Base-by-base conservation (phyloP, 1,284 basidiomycete species). In the Sanguinoderma infundibulare region DNA sequence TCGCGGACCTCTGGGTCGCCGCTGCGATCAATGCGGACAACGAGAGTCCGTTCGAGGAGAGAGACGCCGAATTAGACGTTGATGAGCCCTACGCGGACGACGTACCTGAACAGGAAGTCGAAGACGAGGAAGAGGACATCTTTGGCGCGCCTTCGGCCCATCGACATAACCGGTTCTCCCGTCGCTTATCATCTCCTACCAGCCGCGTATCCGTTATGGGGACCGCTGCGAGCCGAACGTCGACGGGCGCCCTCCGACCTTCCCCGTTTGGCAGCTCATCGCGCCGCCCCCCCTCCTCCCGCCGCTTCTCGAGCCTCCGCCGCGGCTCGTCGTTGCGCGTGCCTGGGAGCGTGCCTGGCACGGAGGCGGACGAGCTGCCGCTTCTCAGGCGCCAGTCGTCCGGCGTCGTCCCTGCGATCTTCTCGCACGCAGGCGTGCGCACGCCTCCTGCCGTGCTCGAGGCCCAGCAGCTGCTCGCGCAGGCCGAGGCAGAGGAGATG, bases 1-100 rank as follows among this genome's bases (percentile, higher is more conserved):
- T 97, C 67, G 91, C 93, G 5, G 95, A 96, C 76, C 79, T 97
- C 15, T 97, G 95, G 95, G 92, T 97, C 61, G 94, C 95, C 10
- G 90, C 94, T 24, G 95, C 95, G 3, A 94, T 95, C 79, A 94
- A 94, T 62, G 92, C 88, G 9, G 95, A 96, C 68, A 92, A 92
- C 68, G 91, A 93, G 65, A 86, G 92, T 63, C 84, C 86, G 3
- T 90, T 90, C 65, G 86, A 87, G 69, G 68, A 70, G 38, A 75
- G 75, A 20, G 71, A 72, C 42, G 69, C 67, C 17, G 67, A 70
- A 49, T 66, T 67, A n/a, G 71, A 66, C 7, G 59, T 62, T 8
- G 62, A 51, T 28, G 65, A 60, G 38, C 14, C 53, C 12, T 50
- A 46, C 20, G 38, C 28, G 2, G 67, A 62, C 12, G 58, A 64